phyloP scores from a whole-genome alignment of 805 yeast genomes.

The Candida morakotiae region DNA sequence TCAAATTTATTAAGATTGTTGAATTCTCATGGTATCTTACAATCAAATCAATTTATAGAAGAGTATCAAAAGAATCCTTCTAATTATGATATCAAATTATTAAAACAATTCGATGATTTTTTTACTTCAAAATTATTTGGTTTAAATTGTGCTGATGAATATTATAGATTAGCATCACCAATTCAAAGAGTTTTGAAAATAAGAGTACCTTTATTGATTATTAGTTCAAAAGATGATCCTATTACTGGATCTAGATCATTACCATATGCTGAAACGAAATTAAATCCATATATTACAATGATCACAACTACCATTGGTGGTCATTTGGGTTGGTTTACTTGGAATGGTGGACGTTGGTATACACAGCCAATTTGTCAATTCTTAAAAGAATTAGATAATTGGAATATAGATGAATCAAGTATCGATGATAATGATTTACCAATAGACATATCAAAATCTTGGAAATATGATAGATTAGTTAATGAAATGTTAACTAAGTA shows the following conservation, averaged over 20 bases:
- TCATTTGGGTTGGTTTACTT: constrained; percentile 53
- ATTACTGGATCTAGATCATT: constrained; percentile 50
- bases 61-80: constrained; percentile 27
- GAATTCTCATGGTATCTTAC: constrained; percentile 25
- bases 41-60: constrained; percentile 18
- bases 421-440: constrained; percentile 19
- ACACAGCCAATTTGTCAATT: constrained; percentile 31
- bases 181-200: constrained; percentile 50
- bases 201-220: constrained; percentile 57
- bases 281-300: constrained; percentile 57
- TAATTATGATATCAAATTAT: constrained; percentile 27
- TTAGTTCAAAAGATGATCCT: constrained; percentile 67
- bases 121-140: constrained; percentile 65
- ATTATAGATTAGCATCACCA: constrained; percentile 66
- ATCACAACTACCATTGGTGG: constrained; percentile 67
- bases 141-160: constrained; percentile 55
- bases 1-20: constrained; percentile 32
- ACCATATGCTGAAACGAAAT: constrained; percentile 45
- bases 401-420: constrained; percentile 17
- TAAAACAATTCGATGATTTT: constrained; percentile 56
- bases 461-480: constrained; percentile 32
- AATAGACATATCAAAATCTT: constrained; percentile 19
- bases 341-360: constrained; percentile 33
- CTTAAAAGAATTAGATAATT: constrained; percentile 27
- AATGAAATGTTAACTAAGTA: constrained; percentile 8